These are phyloP conservation scores for Zygosaccharomyces pseudobailii DNA, from an alignment of 1,139 yeast species.

Conservation along the genomic window DNA sequence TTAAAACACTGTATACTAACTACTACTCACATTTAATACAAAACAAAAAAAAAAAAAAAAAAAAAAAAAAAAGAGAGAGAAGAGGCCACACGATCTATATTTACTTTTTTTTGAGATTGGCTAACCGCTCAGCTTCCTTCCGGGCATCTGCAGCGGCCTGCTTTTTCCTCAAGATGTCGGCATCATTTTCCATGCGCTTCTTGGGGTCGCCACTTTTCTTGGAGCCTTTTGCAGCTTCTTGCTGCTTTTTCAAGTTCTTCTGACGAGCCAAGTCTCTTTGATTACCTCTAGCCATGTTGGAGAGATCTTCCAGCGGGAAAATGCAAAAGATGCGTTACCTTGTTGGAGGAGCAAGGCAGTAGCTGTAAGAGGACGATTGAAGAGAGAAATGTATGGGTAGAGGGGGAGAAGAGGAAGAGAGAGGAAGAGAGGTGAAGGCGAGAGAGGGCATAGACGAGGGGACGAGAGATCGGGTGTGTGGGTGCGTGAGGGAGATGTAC, in stretches of 20 bases:
- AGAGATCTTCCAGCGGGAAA: not conserved
- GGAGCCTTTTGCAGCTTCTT: conserved; percentile 52
- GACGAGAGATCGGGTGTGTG: too few species aligned
- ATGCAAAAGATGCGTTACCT: not conserved
- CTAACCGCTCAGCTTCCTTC: conserved; percentile 42
- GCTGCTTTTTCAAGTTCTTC: conserved; percentile 76
- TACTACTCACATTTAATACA: not conserved
- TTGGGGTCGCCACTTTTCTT: conserved; percentile 79
- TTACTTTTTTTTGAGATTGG: conserved; percentile 13
- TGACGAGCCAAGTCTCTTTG: conserved; percentile 93
- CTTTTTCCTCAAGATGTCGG: conserved; percentile 81
- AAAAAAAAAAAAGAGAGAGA: not conserved
- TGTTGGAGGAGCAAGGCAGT: not conserved
- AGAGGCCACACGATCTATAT: not conserved
- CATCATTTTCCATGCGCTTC: conserved; percentile 81
- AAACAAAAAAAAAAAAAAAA: not conserved
- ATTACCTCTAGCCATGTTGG: conserved; percentile 86
- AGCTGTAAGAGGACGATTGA: not conserved
- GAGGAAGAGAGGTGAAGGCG: not conserved
- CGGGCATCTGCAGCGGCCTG: conserved; percentile 77
- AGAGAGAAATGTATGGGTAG: not conserved
- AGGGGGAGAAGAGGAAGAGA: not conserved
- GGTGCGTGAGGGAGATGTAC: too few species aligned
- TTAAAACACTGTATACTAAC: conserved; percentile 6
- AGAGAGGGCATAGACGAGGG: not conserved